Base-by-base conservation (phyloP, 148 eudicot genomes). In the Cornus florida region DNA sequence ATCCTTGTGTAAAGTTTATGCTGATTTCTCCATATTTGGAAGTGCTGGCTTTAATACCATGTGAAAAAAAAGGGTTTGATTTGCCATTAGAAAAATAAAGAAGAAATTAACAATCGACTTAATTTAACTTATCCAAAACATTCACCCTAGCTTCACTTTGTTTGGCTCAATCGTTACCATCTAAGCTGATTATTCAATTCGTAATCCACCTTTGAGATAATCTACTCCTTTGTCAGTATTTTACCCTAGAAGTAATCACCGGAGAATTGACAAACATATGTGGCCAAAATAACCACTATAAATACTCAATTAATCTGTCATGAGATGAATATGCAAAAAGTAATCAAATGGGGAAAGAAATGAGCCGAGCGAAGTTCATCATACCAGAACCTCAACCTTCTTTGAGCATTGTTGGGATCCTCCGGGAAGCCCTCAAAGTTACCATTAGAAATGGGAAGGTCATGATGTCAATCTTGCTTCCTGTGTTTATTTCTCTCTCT, bases 341-440 rank as follows among this genome's bases (percentile, higher is more conserved):
- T 2, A 23, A 23, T 17, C 46, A 68, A 56, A 77, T 48, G 60
- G 79, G 66, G 72, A 69, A 69, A 22, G 39, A 48, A 22, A 24
- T 14, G 50, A 70, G 50, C 72, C 23, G 5, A 35, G 11, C 3
- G 23, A 62, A 62, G 23, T 69, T 32, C 10, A 48, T 10, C 67
- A 74, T 31, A 35, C 10, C 62, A 67, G 35, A 76, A 24, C 48
- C 71, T 11, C 78, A 67, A 33, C 24, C 73, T 68, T 69, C 79
- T 39, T 32, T 69, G 43, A 67, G 73, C 38, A 53, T 60, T 39
- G 23, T 70, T 38, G 38, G 32, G 35, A 78, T 78, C 11, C 48
- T 60, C 2, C 3, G 57, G 9, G 69, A 78, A 62, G 32, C 75
- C 67, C 11, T 59, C 22, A 70, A 78, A 43, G 69, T 41, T 74